A percentile compares a stretch with the other conserved stretches of the same genome.
phyloP scores from a whole-genome alignment of 257 asterid genomes.

The Fraxinus pennsylvanica region DNA sequence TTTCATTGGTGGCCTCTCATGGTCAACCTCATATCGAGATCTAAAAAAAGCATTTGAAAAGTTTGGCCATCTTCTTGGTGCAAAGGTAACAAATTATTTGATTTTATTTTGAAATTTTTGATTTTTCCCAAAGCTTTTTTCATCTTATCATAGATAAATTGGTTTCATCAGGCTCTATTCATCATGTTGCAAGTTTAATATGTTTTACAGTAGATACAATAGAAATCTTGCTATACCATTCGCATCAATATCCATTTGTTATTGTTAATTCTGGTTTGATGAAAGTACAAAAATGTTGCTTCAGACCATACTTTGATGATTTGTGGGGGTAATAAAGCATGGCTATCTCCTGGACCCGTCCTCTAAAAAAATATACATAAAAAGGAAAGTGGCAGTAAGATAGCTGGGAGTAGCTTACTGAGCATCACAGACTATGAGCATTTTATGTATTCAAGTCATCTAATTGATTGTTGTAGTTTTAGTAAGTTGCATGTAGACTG shows the following conservation, averaged over 20 bases:
- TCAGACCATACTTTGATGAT: neutral
- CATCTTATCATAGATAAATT: neutral
- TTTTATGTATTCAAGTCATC: neutral
- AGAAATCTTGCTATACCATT: neutral
- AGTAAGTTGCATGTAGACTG: neutral
- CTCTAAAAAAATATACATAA: too few species aligned
- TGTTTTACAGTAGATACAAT: neutral
- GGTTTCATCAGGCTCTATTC: neutral
- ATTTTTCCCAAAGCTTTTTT: neutral
- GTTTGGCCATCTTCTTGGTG: conserved; percentile 70
- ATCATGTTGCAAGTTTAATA: conserved; percentile 4
- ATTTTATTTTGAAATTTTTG: neutral
- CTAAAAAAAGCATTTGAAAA: conserved; percentile 70
- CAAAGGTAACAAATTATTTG: conserved; percentile 52
- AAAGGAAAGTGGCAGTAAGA: neutral
- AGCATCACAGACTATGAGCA: neutral
- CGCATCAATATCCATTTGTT: neutral
- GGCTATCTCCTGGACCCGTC: neutral
- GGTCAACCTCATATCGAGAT: conserved; percentile 80
- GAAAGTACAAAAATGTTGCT: neutral
- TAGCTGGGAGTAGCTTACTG: neutral
- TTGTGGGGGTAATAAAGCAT: neutral
- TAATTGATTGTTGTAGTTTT: neutral
- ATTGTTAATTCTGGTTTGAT: conserved; percentile 2
- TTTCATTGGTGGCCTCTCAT: conserved; percentile 75